Evolutionary conservation across 352 stramenopile species (phyloP).

Genomic region (Phytophthora meadii): DNA sequence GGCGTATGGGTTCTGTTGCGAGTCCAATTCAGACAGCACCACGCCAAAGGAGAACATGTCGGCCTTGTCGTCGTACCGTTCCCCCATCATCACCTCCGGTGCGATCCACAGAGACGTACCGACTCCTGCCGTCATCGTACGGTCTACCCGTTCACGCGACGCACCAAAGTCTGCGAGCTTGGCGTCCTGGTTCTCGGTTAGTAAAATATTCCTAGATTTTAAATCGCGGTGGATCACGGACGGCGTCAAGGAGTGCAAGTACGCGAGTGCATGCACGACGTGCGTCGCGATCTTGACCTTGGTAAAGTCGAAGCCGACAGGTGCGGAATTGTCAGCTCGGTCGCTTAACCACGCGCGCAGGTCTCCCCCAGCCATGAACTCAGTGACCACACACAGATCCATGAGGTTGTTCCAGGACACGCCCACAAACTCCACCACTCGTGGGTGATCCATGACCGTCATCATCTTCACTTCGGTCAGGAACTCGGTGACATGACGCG

Average conservation of each 20-base stretch:
- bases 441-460: constrained; percentile 46
- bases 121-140: constrained; percentile 52
- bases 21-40: constrained; percentile 55
- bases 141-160: constrained; percentile 43
- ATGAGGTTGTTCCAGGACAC: constrained; percentile 64
- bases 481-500: constrained; percentile 51
- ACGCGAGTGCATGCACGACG: constrained; percentile 48
- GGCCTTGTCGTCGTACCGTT: constrained; percentile 53
- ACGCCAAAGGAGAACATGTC: constrained; percentile 63
- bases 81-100: constrained; percentile 54
- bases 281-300: constrained; percentile 52
- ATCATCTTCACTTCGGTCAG: constrained; percentile 63
- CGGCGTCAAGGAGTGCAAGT: constrained; percentile 53
- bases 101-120: constrained; percentile 54
- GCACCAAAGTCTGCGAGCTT: constrained; percentile 62
- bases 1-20: constrained; percentile 43
- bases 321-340: constrained; percentile 28
- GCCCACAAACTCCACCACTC: constrained; percentile 62
- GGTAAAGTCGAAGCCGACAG: constrained; percentile 43
- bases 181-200: constrained; percentile 41
- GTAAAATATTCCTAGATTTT: constrained; percentile 60
- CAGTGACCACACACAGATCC: constrained; percentile 65
- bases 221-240: constrained; percentile 57
- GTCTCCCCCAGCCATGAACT: constrained; percentile 72
- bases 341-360: constrained; percentile 49